A percentile compares a stretch with the other conserved stretches of the same genome.
phyloP scores from a whole-genome alignment of 768 basidiomycete genomes.

The Trametes sanguinea region DNA sequence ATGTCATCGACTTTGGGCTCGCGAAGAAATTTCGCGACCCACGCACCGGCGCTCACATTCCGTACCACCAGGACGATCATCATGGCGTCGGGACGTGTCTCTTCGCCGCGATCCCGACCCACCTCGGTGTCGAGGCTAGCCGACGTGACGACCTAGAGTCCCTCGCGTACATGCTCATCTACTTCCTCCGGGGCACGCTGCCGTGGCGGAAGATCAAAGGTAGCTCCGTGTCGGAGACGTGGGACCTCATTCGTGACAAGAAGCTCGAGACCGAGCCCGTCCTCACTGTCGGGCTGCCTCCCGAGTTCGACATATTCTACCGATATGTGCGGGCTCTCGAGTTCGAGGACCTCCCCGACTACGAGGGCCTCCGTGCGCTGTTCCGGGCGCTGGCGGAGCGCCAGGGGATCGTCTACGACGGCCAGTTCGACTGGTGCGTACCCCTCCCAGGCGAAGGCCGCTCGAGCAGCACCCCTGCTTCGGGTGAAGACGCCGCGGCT shows the following conservation, averaged over 20 bases:
- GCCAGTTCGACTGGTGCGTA: slow-evolving; percentile 34
- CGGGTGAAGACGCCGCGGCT: not conserved
- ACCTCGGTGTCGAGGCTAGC: slow-evolving; percentile 74
- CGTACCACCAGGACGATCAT: slow-evolving; percentile 71
- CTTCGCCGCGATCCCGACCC: slow-evolving; percentile 75
- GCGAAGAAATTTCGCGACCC: slow-evolving; percentile 77
- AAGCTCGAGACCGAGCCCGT: slow-evolving; percentile 67
- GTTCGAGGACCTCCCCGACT: slow-evolving; percentile 89
- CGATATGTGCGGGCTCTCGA: slow-evolving; percentile 77
- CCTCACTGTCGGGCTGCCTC: slow-evolving; percentile 74
- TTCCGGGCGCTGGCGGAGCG: slow-evolving; percentile 51
- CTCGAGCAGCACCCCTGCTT: slow-evolving; percentile 1
- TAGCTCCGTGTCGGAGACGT: slow-evolving; percentile 62
- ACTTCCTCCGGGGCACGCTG: slow-evolving; percentile 74
- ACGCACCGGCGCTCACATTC: slow-evolving; percentile 64
- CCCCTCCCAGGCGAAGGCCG: slow-evolving; percentile 23
- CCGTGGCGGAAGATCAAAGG: slow-evolving; percentile 79
- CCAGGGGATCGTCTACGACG: slow-evolving; percentile 32
- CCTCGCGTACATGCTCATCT: slow-evolving; percentile 81
- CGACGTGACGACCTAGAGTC: slow-evolving; percentile 81
- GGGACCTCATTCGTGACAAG: slow-evolving; percentile 75
- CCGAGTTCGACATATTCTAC: slow-evolving; percentile 81
- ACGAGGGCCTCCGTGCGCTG: slow-evolving; percentile 75
- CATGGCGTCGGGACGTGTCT: slow-evolving; percentile 80
- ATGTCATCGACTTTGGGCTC: slow-evolving; percentile 89